Base-by-base conservation (phyloP, 2,329 filamentous ascomycete genomes). In the Xylaria sp. region DNA sequence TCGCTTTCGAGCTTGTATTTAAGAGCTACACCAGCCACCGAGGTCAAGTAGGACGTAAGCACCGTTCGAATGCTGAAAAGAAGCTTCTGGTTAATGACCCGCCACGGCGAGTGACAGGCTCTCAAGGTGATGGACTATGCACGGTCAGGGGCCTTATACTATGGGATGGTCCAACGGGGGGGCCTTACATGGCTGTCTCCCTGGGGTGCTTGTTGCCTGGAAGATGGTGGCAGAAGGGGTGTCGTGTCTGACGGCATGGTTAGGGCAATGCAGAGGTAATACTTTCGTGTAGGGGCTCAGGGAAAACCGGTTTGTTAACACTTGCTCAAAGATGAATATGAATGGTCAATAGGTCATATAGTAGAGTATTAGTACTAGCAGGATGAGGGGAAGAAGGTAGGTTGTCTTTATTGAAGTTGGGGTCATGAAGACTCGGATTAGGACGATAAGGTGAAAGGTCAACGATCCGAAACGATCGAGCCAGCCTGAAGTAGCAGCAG, bases 71-170 rank as follows among this genome's bases (percentile, higher is more conserved):
- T 71, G 63, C 79, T 76, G 57, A 85, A 80, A 55, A 87, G 79
- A 34, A 79, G 64, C 54, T 81, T 82, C 68, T 86, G 85, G 30
- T 80, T 81, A 56, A 87, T 81, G 61, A 73, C 79, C 6, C 78
- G 72, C 83, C 85, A 87, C 21, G 85, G 82, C 1, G 85, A 87
- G 69, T 86, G 85, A 48, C 82, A 83, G 55, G 81, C 83, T 73
- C 84, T 83, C 14, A 86, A 79, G 65, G 85, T 86, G 14, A 85
- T 82, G 32, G 85, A 83, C 85, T 87, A 54, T 48, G 6, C 2
- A 81, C 82, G 85, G 61, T 61, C 7, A n/a, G 4, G 9, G 14
- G 36, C 65, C 30, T 17, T 4, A 48, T 53, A 53, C 14, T 32
- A 12, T 24, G 54, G 24, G 42, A 27, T n/a, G 1, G 12, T 21